phyloP scores from a whole-genome alignment of 257 asterid species.

The Thymus mandschuricus region DNA sequence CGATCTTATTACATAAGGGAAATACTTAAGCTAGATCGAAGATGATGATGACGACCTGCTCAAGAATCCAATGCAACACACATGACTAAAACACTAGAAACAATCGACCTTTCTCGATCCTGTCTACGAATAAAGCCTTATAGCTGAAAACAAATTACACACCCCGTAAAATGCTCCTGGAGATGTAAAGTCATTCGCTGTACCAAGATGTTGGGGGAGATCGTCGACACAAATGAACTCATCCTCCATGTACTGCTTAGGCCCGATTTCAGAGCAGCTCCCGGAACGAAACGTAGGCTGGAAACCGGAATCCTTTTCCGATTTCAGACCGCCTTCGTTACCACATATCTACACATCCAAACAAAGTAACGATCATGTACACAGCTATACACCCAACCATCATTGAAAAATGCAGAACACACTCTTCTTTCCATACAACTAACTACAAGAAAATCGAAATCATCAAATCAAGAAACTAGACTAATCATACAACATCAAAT shows the following conservation, averaged over 20 bases:
- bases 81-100: not conserved
- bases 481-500: not conserved
- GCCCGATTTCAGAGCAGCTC: constrained; percentile 83
- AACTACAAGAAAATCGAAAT: not conserved
- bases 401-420: not conserved
- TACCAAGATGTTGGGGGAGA: constrained; percentile 58
- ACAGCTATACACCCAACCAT: not conserved
- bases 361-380: not conserved
- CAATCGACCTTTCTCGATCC: not conserved
- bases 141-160: constrained; percentile 38
- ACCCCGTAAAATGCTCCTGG: constrained; percentile 92
- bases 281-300: constrained; percentile 73
- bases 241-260: constrained; percentile 87
- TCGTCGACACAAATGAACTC: constrained; percentile 75
- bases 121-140: not conserved
- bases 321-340: constrained; percentile 44
- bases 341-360: constrained; percentile 48
- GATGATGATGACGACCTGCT: not conserved
- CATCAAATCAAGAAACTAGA: constrained; percentile 1
- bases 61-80: constrained; percentile 13
- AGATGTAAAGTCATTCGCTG: constrained; percentile 44
- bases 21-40: not conserved
- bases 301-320: constrained; percentile 60
- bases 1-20: not conserved
- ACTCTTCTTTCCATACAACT: not conserved